Percentiles rank a stretch among this genome's conserved stretches.
Conservation (phyloP, 148 eudicot genomes). For the Fagopyrum esculentum region DNA sequence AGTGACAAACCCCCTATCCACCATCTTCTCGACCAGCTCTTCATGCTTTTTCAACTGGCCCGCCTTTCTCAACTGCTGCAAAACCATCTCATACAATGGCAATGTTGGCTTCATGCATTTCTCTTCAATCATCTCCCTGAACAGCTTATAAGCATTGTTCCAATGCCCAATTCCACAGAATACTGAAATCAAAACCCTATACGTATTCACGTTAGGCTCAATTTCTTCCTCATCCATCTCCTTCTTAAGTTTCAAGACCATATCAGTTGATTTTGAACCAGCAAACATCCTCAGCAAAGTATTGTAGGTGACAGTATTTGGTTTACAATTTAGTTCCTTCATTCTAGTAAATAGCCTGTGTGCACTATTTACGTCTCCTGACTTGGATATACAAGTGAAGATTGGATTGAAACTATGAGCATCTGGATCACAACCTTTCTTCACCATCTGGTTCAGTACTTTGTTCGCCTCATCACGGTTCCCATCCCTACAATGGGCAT, state of each 20-base stretch:
- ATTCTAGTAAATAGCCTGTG: slow-evolving; percentile 59
- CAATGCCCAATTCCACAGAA: slow-evolving; percentile 89
- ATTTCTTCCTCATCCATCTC: slow-evolving; percentile 68
- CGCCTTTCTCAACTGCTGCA: slow-evolving; percentile 55
- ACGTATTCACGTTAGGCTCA: slow-evolving; percentile 82
- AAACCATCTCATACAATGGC: slow-evolving; percentile 52
- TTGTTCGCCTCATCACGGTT: slow-evolving; percentile 68
- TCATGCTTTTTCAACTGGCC: slow-evolving; percentile 84
- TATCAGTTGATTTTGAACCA: slow-evolving; percentile 69
- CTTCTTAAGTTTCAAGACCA: slow-evolving; percentile 85
- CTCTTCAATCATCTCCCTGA: slow-evolving; percentile 84
- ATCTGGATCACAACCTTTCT: slow-evolving; percentile 55
- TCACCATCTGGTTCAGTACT: slow-evolving; percentile 60
- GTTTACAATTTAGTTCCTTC: slow-evolving; percentile 68
- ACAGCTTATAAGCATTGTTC: slow-evolving; percentile 73
- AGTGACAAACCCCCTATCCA: slow-evolving; percentile 51
- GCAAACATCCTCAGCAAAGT: slow-evolving; percentile 80
- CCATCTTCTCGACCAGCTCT: slow-evolving; percentile 89
- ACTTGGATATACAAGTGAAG: slow-evolving; percentile 43
- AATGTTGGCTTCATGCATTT: slow-evolving; percentile 61
- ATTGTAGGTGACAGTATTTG: slow-evolving; percentile 71
- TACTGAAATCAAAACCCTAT: slow-evolving; percentile 52
- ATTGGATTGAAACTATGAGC: slow-evolving; percentile 64
- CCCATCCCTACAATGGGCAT: slow-evolving; percentile 68
- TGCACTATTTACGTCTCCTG: slow-evolving; percentile 69